Evolutionary conservation across 805 yeast genomes (phyloP), one percentile per base, ranked within the genome.

Genomic region (Geotrichum ghanense): DNA sequence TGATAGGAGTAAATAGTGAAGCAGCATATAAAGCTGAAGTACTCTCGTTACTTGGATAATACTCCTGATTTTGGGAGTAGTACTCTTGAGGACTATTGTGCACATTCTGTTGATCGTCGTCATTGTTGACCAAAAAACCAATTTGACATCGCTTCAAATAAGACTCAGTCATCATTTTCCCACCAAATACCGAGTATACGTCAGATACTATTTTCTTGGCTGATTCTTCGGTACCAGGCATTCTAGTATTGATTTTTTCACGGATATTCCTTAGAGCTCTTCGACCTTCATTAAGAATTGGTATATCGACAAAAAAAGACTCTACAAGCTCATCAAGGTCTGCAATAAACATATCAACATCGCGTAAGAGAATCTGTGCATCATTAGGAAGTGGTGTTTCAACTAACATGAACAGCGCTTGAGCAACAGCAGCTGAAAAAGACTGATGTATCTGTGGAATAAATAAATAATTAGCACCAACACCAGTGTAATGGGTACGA

Each of bases 131-230:
- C 42, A 43, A 10, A 37, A 56, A 57, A 3, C 56, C 50, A 16
- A 60, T 63, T 1, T 59, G 56, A 25, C 60, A 57, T 48, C 59
- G 56, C 21, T 53, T 52, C 54, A 60, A 45, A 49, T 60, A 60
- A 22, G 48, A 53, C 45, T 60, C 64, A 21, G 62, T 60, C 54
- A 56, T 54, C 31, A 51, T 57, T 31, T 53, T 48, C 25, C 64
- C 64, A 43, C 64, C 64, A 55, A 60, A 60, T 16, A 60, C 61
- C 34, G 56, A 58, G 2, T 61, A 59, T n/a, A 60, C 60, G 41
- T 54, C 34, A 12, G 14, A 12, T 12, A n/a, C 34, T 12, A 26
- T 26, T 26, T n/a, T n/a, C n/a, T 12, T 12, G 14, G n/a, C n/a
- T 12, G 34, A 12, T n/a, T 26, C 34, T 26, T 12, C n/a, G 14